phyloP scores from a whole-genome alignment of 306 rosid genomes.

The Styphnolobium japonicum region DNA sequence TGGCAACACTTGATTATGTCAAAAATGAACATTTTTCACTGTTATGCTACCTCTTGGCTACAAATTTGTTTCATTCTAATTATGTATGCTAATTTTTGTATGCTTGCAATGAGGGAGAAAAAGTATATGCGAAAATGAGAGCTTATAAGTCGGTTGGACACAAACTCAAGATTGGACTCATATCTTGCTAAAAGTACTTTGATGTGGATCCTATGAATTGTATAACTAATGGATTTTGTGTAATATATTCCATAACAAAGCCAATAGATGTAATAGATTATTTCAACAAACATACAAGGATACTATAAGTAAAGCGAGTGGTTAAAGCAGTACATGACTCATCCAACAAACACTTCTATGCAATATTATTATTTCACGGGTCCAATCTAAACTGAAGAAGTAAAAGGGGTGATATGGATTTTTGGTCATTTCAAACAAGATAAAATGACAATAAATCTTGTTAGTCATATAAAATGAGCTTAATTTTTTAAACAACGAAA shows the following conservation, averaged over 20 bases:
- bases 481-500: too few species aligned
- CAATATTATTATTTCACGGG: background rate
- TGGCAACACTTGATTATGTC: too few species aligned
- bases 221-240: constrained; percentile 27
- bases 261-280: background rate
- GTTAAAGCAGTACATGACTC: constrained; percentile 2
- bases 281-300: constrained; percentile 4
- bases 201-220: constrained; percentile 87
- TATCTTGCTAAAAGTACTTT: constrained; percentile 62
- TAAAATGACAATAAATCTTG: background rate
- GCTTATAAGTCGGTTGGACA: too few species aligned
- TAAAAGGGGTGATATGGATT: constrained; percentile 7
- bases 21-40: too few species aligned
- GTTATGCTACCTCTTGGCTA: too few species aligned
- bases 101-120: too few species aligned
- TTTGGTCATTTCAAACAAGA: too few species aligned
- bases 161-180: constrained; percentile 72
- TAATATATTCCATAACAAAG: constrained; percentile 4
- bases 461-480: too few species aligned
- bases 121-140: too few species aligned
- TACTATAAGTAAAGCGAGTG: background rate
- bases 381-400: constrained; percentile 6
- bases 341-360: background rate
- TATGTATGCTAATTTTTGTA: too few species aligned
- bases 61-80: too few species aligned